Evolutionary conservation across 1,284 basidiomycete genomes (phyloP).

Genomic region (Marasmius sp.): DNA sequence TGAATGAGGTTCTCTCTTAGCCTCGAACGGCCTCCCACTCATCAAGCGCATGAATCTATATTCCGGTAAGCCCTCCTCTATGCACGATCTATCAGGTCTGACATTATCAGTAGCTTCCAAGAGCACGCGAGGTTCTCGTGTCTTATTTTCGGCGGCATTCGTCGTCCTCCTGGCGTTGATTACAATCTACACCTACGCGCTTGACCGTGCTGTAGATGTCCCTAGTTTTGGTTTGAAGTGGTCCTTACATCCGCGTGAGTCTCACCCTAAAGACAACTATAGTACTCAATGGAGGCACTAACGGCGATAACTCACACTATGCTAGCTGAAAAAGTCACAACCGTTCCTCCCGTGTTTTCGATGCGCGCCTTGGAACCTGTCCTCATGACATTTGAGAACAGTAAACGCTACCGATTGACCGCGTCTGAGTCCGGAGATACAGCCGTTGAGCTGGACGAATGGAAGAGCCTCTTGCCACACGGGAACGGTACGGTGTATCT

Average conservation of each 20-base stretch:
- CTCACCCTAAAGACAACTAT: neutral
- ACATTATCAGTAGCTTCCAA: neutral
- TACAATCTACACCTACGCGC: neutral
- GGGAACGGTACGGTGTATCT: slow-evolving; percentile 3
- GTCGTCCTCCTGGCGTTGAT: neutral
- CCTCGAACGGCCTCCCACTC: neutral
- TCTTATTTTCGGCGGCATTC: neutral
- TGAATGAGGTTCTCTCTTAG: neutral
- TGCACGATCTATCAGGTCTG: neutral
- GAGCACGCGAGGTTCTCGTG: neutral
- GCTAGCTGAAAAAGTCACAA: neutral
- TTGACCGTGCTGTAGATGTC: neutral
- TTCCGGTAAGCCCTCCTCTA: neutral
- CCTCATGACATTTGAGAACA: slow-evolving; percentile 3
- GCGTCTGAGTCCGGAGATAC: neutral
- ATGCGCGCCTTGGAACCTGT: neutral
- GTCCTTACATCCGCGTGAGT: neutral
- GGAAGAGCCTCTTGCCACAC: slow-evolving; percentile 1
- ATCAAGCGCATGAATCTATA: neutral
- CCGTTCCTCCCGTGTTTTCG: neutral
- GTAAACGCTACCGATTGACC: neutral
- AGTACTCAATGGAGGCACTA: neutral
- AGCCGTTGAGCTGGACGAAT: neutral
- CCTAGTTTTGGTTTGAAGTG: neutral
- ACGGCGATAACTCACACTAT: neutral